Conservation (phyloP, 495 filamentous ascomycete genomes). For the Darksidea phi region DNA sequence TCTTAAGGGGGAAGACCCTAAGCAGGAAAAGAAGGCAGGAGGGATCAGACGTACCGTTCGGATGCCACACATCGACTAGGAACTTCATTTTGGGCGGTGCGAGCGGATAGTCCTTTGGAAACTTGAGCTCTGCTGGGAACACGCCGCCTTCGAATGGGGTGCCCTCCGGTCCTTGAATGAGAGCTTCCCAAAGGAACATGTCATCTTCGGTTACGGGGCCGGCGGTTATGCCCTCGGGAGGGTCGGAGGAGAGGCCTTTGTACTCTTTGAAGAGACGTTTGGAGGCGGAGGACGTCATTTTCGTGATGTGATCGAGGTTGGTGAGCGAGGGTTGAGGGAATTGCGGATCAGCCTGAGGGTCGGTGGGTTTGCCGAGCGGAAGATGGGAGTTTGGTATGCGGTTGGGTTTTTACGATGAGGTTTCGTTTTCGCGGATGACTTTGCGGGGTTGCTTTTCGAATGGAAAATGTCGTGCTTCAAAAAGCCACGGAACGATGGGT, state of each 20-base stretch:
- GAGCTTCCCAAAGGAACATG: slow-evolving; percentile 92
- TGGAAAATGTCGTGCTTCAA: too few species aligned
- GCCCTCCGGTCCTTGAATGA: slow-evolving; percentile 91
- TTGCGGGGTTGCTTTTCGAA: too few species aligned
- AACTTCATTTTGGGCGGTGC: slow-evolving; percentile 95
- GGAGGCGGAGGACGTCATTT: slow-evolving; percentile 72
- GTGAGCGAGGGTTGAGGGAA: too few species aligned
- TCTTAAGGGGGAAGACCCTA: too few species aligned
- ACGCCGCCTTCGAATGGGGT: slow-evolving; percentile 95
- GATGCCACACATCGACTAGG: slow-evolving; percentile 88
- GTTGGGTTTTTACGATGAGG: too few species aligned
- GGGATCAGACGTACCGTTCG: slow-evolving; percentile 68
- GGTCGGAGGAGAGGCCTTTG: slow-evolving; percentile 76
- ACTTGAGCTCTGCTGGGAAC: slow-evolving; percentile 90
- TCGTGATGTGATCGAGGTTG: neutral
- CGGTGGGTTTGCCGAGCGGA: too few species aligned
- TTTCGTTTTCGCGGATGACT: too few species aligned
- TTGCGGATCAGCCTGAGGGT: too few species aligned
- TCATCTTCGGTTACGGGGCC: slow-evolving; percentile 93
- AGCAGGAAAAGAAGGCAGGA: neutral
- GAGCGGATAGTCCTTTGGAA: slow-evolving; percentile 94
- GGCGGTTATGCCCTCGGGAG: slow-evolving; percentile 90
- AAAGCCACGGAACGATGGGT: too few species aligned
- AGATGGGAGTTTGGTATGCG: too few species aligned
- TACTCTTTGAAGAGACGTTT: slow-evolving; percentile 98